Conservation (phyloP, 805 yeast genomes). For the Maudiozyma serrabonitensis region DNA sequence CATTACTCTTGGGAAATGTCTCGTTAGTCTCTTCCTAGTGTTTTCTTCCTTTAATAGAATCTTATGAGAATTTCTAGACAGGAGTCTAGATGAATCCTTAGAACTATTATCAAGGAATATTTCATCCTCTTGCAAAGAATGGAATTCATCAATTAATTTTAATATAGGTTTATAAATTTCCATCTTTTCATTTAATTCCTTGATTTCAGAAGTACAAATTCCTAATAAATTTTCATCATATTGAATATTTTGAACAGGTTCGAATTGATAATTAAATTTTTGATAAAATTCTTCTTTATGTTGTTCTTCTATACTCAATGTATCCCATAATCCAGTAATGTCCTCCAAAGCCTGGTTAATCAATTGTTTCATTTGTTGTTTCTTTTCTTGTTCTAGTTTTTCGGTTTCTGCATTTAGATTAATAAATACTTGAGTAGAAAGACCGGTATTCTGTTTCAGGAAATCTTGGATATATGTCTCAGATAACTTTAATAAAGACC, state of each 20-base stretch:
- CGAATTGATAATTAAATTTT: conserved; percentile 10
- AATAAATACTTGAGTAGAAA: conserved; percentile 39
- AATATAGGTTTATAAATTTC: conserved; percentile 47
- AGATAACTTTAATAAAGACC: conserved; percentile 49
- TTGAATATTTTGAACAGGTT: conserved; percentile 18
- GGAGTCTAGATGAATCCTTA: conserved; percentile 69
- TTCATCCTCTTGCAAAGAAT: conserved; percentile 51
- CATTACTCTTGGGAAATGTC: conserved; percentile 57
- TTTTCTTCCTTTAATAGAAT: conserved; percentile 74
- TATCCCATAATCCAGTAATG: conserved; percentile 54
- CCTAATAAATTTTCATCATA: conserved; percentile 53
- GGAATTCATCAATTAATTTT: conserved; percentile 44
- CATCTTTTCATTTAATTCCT: conserved; percentile 39
- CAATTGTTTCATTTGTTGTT: conserved; percentile 56
- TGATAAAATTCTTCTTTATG: conserved; percentile 42
- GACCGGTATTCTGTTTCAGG: conserved; percentile 32
- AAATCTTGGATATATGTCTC: conserved; percentile 34
- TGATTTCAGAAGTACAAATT: conserved; percentile 56
- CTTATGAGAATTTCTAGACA: conserved; percentile 67
- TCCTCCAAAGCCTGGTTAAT: conserved; percentile 51
- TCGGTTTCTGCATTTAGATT: conserved; percentile 47
- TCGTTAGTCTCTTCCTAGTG: conserved; percentile 55
- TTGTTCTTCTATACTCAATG: conserved; percentile 45
- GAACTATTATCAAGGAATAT: conserved; percentile 54
- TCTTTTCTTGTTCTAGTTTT: conserved; percentile 50